Conservation (phyloP, 2,329 filamentous ascomycete species). For the Trichoderma cornu-damae region DNA sequence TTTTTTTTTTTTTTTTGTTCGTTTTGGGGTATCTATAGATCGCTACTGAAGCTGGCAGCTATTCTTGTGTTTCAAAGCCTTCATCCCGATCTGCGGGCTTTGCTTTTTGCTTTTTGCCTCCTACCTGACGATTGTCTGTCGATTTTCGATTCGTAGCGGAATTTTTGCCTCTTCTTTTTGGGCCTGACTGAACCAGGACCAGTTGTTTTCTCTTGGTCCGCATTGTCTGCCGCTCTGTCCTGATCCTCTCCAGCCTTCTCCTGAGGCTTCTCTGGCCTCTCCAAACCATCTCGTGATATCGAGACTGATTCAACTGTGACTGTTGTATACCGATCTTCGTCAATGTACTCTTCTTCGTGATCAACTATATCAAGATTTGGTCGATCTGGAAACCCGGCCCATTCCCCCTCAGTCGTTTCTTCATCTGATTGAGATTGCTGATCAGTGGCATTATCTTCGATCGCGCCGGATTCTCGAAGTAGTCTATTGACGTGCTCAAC, state of each 20-base stretch:
- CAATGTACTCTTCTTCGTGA: slow-evolving; percentile 88
- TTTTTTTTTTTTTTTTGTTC: slow-evolving; percentile 24
- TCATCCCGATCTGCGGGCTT: slow-evolving; percentile 25
- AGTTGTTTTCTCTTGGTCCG: slow-evolving; percentile 30
- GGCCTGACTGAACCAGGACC: slow-evolving; percentile 35
- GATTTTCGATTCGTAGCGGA: slow-evolving; percentile 84
- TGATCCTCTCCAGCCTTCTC: slow-evolving; percentile 37
- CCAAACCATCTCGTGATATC: slow-evolving; percentile 67
- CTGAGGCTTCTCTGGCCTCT: slow-evolving; percentile 43
- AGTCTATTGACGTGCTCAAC: slow-evolving; percentile 70
- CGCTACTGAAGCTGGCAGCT: slow-evolving; percentile 4
- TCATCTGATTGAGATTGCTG: slow-evolving; percentile 19
- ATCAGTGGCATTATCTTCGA: slow-evolving; percentile 31
- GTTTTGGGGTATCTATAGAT: slow-evolving; percentile 32
- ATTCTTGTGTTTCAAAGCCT: neutral
- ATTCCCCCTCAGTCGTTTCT: slow-evolving; percentile 50
- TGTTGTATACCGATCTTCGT: slow-evolving; percentile 92
- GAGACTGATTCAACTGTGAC: slow-evolving; percentile 90
- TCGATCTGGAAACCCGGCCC: slow-evolving; percentile 59
- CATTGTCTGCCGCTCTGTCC: slow-evolving; percentile 27
- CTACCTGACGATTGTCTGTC: slow-evolving; percentile 70
- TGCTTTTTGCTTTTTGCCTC: slow-evolving; percentile 65
- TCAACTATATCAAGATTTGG: slow-evolving; percentile 53
- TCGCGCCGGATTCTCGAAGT: slow-evolving; percentile 54
- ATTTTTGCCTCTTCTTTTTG: slow-evolving; percentile 85